Percentiles rank a stretch among this genome's conserved stretches.
phyloP scores from a whole-genome alignment of 352 stramenopile species.

The Globisporangium takayamanum region DNA sequence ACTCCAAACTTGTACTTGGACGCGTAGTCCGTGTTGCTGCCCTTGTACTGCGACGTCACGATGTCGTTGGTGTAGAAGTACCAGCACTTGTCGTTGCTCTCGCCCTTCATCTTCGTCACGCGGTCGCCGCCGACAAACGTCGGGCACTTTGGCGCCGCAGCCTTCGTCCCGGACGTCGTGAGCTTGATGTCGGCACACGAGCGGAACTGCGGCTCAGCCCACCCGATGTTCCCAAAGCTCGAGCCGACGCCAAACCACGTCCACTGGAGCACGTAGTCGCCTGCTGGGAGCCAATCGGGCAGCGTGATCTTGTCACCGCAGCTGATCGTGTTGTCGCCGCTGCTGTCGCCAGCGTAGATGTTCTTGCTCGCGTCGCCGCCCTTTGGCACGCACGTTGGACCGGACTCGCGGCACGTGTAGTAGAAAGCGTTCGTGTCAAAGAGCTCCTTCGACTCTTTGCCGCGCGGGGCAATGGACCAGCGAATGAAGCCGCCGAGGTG shows the following conservation, averaged over 20 bases:
- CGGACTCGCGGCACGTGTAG: conserved; percentile 50
- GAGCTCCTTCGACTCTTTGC: conserved; percentile 11
- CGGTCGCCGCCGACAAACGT: conserved; percentile 46
- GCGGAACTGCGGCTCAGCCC: conserved; percentile 39
- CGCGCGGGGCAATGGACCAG: conserved; percentile 33
- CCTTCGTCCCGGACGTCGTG: conserved; percentile 26
- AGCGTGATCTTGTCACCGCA: conserved; percentile 46
- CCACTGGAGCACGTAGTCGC: conserved; percentile 59
- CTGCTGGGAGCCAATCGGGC: conserved; percentile 31
- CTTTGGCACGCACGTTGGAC: conserved; percentile 18
- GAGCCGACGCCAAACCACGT: conserved; percentile 42
- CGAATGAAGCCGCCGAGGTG: conserved; percentile 55
- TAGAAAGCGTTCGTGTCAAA: conserved; percentile 50
- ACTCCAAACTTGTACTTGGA: conserved; percentile 44
- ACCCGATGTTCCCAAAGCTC: conserved; percentile 44
- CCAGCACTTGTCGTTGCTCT: conserved; percentile 43
- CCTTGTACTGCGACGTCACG: conserved; percentile 32
- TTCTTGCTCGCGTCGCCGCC: too few relatives aligned
- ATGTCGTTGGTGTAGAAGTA: conserved; percentile 56
- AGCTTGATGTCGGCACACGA: conserved; percentile 51
- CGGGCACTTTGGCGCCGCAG: conserved; percentile 28
- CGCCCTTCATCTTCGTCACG: conserved; percentile 35
- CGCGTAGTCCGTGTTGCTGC: conserved; percentile 29
- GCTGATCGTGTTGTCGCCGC: conserved; percentile 27
- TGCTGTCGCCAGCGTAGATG: conserved; percentile 36